These are phyloP conservation scores for Speleostelium caveatum DNA, from an alignment of 78 protist species.

Conservation along the genomic window DNA sequence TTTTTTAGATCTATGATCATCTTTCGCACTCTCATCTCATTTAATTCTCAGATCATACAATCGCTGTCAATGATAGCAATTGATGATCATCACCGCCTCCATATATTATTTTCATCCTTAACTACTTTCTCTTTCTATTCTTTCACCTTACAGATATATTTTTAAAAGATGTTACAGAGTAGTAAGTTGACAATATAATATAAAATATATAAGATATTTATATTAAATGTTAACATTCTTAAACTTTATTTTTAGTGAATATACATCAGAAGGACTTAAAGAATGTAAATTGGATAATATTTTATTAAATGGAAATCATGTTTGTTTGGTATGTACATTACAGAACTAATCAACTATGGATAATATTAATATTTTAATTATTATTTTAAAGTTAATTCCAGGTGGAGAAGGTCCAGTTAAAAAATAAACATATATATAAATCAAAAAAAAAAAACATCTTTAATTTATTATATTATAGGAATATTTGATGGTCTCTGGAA, in stretches of 20 bases:
- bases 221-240: neutral
- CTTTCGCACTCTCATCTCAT: too few relatives aligned
- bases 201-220: neutral
- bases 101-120: too few relatives aligned
- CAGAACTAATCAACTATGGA: neutral
- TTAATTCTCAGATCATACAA: too few relatives aligned
- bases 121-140: too few relatives aligned
- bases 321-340: conserved; percentile 84
- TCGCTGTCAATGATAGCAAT: too few relatives aligned
- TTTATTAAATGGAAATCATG: conserved; percentile 94
- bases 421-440: conserved; percentile 9
- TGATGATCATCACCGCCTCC: too few relatives aligned
- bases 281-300: conserved; percentile 87
- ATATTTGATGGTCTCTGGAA: too few relatives aligned
- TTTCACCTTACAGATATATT: too few relatives aligned
- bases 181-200: conserved; percentile 3
- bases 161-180: conserved; percentile 89
- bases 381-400: conserved; percentile 54
- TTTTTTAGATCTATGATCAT: too few relatives aligned
- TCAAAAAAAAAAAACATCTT: too few relatives aligned
- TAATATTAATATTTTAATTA: neutral
- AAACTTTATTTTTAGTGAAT: conserved; percentile 78
- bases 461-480: too few relatives aligned
- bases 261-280: conserved; percentile 90
- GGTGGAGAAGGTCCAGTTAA: conserved; percentile 68